Percentiles rank a stretch among this genome's conserved stretches.
phyloP scores from a whole-genome alignment of 495 filamentous ascomycete genomes.

The Penicillium paradoxum region DNA sequence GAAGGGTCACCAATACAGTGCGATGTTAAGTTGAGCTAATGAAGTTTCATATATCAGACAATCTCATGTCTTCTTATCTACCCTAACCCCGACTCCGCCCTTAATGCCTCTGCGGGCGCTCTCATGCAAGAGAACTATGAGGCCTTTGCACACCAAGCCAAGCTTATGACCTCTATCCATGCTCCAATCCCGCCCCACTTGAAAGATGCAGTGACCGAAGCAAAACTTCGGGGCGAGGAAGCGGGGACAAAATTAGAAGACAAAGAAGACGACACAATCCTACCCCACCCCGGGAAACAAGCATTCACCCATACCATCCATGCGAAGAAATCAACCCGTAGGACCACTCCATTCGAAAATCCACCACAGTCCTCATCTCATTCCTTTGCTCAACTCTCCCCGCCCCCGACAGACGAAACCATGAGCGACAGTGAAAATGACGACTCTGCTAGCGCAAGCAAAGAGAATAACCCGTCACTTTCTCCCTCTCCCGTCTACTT shows the following conservation, averaged over 20 bases:
- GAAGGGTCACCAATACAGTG: neutral
- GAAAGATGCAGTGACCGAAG: conserved; percentile 45
- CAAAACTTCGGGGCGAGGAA: conserved; percentile 58
- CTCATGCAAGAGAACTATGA: conserved; percentile 60
- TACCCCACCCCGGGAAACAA: conserved; percentile 23
- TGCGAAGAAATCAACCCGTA: conserved; percentile 21
- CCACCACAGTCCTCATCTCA: neutral
- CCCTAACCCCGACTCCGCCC: conserved; percentile 65
- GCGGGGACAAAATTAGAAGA: conserved; percentile 21
- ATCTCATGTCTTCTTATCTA: conserved; percentile 69
- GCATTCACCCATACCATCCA: conserved; percentile 15
- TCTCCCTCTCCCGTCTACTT: conserved; percentile 35
- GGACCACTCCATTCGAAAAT: conserved; percentile 2
- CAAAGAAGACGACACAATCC: conserved; percentile 13
- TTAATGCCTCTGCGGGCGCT: conserved; percentile 61
- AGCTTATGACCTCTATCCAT: conserved; percentile 63
- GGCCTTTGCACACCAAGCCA: conserved; percentile 56
- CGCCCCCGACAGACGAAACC: neutral
- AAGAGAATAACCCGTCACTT: conserved; percentile 49
- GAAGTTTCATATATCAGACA: conserved; percentile 36
- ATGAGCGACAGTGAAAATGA: conserved; percentile 29
- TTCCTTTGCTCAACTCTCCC: conserved; percentile 1
- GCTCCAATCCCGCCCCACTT: conserved; percentile 49
- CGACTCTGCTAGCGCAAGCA: conserved; percentile 29
- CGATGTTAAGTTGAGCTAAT: neutral